phyloP scores from a whole-genome alignment of 768 basidiomycete species.

The Agrocybe chaxingu region DNA sequence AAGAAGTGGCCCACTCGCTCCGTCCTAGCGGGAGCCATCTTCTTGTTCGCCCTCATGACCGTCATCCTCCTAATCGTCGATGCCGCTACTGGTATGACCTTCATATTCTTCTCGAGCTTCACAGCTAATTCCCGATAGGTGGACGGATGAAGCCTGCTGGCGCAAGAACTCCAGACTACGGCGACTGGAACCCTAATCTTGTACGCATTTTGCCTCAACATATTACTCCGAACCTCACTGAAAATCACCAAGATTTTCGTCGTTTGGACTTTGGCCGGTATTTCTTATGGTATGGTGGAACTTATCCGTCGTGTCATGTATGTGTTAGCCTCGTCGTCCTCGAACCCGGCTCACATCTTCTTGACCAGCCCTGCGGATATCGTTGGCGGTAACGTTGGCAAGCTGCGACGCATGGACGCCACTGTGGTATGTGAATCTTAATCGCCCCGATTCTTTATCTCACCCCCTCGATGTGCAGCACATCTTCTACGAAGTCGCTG shows the following conservation, averaged over 20 bases:
- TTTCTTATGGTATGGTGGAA: conserved; percentile 33
- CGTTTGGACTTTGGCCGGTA: conserved; percentile 29
- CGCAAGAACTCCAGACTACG: conserved; percentile 17
- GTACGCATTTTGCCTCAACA: conserved; percentile 8
- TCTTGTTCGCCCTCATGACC: conserved; percentile 26
- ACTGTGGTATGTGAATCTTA: conserved; percentile 16
- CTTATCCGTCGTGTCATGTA: conserved; percentile 33
- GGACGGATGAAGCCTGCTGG: conserved; percentile 24
- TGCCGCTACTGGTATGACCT: conserved; percentile 20
- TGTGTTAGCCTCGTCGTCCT: neutral
- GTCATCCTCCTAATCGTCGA: conserved; percentile 29
- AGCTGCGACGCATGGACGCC: conserved; percentile 31
- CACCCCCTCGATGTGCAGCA: conserved; percentile 14
- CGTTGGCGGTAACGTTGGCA: conserved; percentile 28
- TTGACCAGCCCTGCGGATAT: conserved; percentile 26
- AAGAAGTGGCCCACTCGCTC: conserved; percentile 28
- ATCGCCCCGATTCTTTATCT: neutral
- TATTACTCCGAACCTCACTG: neutral
- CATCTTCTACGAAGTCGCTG: conserved; percentile 29
- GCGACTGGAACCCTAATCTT: conserved; percentile 26
- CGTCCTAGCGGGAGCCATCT: conserved; percentile 22
- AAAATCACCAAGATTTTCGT: conserved; percentile 22
- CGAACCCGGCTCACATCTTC: neutral
- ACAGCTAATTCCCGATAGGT: conserved; percentile 8
- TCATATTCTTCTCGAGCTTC: neutral